These are phyloP conservation scores for button mushroom (Agaricus bisporus) DNA, from an alignment of 768 basidiomycete genomes.

Conservation along the genomic window DNA sequence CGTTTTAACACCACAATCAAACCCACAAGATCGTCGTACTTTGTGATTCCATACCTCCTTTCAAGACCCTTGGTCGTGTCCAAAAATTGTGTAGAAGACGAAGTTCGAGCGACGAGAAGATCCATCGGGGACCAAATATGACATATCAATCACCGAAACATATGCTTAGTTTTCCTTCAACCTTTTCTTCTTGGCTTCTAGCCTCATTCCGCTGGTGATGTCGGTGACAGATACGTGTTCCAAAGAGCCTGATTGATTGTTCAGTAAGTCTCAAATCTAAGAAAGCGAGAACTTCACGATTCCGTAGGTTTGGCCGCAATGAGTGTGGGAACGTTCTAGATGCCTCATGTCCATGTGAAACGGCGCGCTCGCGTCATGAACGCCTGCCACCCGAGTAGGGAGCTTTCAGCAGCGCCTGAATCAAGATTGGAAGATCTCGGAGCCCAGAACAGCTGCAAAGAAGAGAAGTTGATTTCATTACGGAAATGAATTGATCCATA, in stretches of 20 bases:
- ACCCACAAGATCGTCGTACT: neutral
- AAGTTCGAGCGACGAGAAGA: neutral
- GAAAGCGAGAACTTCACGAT: neutral
- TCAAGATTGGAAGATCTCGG: conserved; percentile 5
- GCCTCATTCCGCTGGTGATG: neutral
- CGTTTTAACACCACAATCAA: conserved; percentile 7
- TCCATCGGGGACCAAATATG: neutral
- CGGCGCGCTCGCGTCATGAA: no score
- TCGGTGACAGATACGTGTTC: neutral
- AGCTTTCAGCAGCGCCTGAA: neutral
- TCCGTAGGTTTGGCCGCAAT: neutral
- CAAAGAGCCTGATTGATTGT: neutral
- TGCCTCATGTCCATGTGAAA: no score
- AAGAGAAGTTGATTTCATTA: neutral
- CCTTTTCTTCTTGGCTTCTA: conserved; percentile 5
- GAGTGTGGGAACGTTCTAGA: conserved; percentile 2
- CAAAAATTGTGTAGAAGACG: conserved; percentile 2
- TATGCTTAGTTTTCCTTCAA: neutral
- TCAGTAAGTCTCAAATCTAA: neutral
- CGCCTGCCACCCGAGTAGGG: neutral
- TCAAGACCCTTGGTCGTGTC: neutral
- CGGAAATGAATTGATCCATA: neutral
- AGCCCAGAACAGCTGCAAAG: neutral
- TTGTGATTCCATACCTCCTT: neutral
- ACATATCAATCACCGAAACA: neutral